Evolutionary conservation across 1,284 basidiomycete genomes (phyloP), one percentile per base, ranked within the genome.

Genomic region (Testicularia cyperi): DNA sequence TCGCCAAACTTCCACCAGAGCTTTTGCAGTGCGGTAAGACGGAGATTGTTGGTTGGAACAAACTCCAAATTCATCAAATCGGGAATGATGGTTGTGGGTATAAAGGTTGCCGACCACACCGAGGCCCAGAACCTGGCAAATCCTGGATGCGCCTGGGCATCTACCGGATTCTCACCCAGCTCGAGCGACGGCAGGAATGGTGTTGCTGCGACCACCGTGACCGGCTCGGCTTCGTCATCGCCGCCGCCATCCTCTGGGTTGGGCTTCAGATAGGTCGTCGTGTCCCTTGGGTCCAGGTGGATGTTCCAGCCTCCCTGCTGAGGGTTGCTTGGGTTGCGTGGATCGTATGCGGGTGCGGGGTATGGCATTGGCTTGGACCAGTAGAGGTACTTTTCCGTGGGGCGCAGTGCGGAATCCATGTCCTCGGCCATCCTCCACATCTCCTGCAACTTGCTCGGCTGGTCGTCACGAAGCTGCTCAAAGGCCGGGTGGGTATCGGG

Each of bases 371-470:
- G 25, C 16, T 31, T 2, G 2, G 15, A 9, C 57, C 57, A 61
- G 23, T 46, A 51, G 13, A 62, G 19, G 30, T 41, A 9, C 40
- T 47, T 46, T 20, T 62, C 58, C 3, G 58, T 62, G 20, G 58
- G 58, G 10, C 57, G 20, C 26, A 62, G 15, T 1, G 31, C 15
- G 3, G 2, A 19, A 10, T 54, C 15, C 51, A 43, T 46, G 29
- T 58, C 42, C 20, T 38, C 7, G 2, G 65, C 65, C 14, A 58
- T 27, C 6, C 14, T 26, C 65, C 65, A 69, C 31, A 65, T 34
- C 24, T 15, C 4, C 9, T 44, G 29, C 29, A 69, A 29, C 8
- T 19, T 14, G 3, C 19, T 22, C 2, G 35, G 24, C 20, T 60
- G 46, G 9, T 38, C n/a, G 7, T 15, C 15, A 1, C 60, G 23